Percentiles rank a stretch among this genome's conserved stretches.
phyloP scores from a whole-genome alignment of 208 protist species.

The Leishmania major region DNA sequence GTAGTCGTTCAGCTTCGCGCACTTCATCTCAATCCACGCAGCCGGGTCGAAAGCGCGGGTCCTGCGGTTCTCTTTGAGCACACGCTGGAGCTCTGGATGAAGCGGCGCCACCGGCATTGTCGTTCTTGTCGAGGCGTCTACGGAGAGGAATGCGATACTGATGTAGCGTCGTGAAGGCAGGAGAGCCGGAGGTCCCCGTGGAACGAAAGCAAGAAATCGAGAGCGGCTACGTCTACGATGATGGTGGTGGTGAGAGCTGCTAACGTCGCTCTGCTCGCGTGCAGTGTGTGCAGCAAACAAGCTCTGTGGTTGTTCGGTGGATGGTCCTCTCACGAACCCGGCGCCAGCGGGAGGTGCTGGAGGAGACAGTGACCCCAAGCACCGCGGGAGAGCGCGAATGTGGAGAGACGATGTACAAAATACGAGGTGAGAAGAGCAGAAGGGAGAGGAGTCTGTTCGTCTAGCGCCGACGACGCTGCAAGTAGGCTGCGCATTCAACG shows the following conservation, averaged over 20 bases:
- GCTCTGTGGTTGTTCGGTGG: background rate
- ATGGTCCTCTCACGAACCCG: background rate
- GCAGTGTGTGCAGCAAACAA: background rate
- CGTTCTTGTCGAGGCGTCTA: background rate
- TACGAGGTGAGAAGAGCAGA: background rate
- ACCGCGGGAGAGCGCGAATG: background rate
- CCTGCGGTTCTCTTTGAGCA: slow-evolving; percentile 71
- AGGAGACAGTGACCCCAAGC: background rate
- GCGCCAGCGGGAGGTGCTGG: background rate
- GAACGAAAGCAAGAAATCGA: background rate
- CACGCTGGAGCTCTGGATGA: slow-evolving; percentile 64
- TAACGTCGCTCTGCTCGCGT: too few relatives aligned
- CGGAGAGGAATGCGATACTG: background rate
- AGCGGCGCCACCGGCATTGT: slow-evolving; percentile 56
- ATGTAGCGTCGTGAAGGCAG: background rate
- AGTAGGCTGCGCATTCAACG: background rate
- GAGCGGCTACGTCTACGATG: background rate
- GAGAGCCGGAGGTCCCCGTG: background rate
- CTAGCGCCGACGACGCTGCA: background rate
- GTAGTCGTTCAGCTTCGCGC: slow-evolving; percentile 92
- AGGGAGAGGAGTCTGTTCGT: background rate
- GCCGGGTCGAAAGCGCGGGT: slow-evolving; percentile 76
- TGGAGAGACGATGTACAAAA: background rate
- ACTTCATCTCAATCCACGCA: slow-evolving; percentile 90
- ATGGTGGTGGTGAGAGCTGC: too few relatives aligned